Evolutionary conservation across 2,329 filamentous ascomycete species (phyloP).

Genomic region (Hawksworthiomyces lignivorus): DNA sequence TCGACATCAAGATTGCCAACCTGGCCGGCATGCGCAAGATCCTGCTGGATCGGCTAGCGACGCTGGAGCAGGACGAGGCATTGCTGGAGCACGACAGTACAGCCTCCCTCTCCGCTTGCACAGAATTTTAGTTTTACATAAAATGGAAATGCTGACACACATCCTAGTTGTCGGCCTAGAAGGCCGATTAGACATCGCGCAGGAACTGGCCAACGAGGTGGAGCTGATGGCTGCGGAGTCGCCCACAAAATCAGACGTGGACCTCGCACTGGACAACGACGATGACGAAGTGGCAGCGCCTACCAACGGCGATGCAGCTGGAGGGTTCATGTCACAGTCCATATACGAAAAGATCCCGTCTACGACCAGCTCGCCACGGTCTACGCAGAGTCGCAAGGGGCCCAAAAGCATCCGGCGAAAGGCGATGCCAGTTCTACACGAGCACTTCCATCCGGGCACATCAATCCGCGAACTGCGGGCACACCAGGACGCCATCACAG

Average conservation of each 20-base stretch:
- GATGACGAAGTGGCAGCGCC: slow-evolving; percentile 28
- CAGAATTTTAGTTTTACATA: too few species aligned
- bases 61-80: slow-evolving; percentile 82
- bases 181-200: slow-evolving; percentile 52
- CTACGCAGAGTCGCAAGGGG: slow-evolving; percentile 28
- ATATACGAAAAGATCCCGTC: slow-evolving; percentile 87
- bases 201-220: slow-evolving; percentile 51
- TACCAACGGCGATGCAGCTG: slow-evolving; percentile 1
- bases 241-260: slow-evolving; percentile 45
- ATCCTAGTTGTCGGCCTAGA: slow-evolving; percentile 58
- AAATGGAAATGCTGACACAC: too few species aligned
- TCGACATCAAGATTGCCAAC: slow-evolving; percentile 94
- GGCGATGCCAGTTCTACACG: slow-evolving; percentile 91
- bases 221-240: slow-evolving; percentile 47
- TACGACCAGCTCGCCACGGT: slow-evolving; percentile 39
- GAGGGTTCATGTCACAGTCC: slow-evolving; percentile 89
- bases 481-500: slow-evolving; percentile 80
- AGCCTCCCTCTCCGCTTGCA: slow-evolving; percentile 21
- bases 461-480: slow-evolving; percentile 82
- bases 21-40: slow-evolving; percentile 88
- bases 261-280: slow-evolving; percentile 42
- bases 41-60: slow-evolving; percentile 77
- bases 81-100: slow-evolving; percentile 81
- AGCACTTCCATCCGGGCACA: slow-evolving; percentile 86
- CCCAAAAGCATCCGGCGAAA: slow-evolving; percentile 58